These are phyloP conservation scores for Hypsizygus ulmarius DNA, from an alignment of 1,284 basidiomycete genomes.

Conservation along the genomic window DNA sequence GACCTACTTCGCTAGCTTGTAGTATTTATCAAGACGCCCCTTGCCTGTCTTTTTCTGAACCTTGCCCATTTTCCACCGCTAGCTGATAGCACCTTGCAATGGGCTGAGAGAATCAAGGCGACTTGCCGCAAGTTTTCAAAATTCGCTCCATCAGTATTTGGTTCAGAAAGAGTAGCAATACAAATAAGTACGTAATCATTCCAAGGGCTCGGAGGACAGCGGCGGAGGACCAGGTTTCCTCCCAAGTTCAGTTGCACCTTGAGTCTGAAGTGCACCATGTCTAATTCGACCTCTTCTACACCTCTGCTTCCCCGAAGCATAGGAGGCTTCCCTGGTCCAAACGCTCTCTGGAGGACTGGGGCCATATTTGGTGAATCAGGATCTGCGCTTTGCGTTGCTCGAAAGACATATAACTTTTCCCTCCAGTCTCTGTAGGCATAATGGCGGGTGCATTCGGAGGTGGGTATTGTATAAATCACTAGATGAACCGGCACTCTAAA, in stretches of 20 bases:
- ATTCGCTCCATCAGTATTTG: neutral
- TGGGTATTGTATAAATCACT: slow-evolving; percentile 15
- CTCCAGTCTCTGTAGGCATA: slow-evolving; percentile 55
- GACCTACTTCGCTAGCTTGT: slow-evolving; percentile 85
- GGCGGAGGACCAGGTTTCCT: neutral
- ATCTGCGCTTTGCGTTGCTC: neutral
- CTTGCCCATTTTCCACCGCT: slow-evolving; percentile 57
- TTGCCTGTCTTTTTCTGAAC: slow-evolving; percentile 90
- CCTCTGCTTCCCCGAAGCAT: slow-evolving; percentile 25
- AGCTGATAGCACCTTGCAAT: neutral
- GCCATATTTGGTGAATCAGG: slow-evolving; percentile 28
- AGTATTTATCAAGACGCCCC: slow-evolving; percentile 94
- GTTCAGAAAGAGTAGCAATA: neutral
- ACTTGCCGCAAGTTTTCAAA: too few relatives aligned
- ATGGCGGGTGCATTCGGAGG: slow-evolving; percentile 66
- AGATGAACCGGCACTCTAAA: neutral
- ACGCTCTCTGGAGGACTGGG: slow-evolving; percentile 42
- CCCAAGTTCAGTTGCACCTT: neutral
- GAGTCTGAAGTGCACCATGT: slow-evolving; percentile 9
- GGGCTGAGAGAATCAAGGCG: too few relatives aligned
- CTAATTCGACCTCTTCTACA: slow-evolving; percentile 22
- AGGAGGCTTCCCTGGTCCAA: slow-evolving; percentile 16
- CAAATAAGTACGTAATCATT: neutral
- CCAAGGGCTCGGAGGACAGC: slow-evolving; percentile 1
- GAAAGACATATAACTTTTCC: slow-evolving; percentile 8